Conservation (phyloP, 495 filamentous ascomycete genomes). For the Talaromyces ruber region DNA sequence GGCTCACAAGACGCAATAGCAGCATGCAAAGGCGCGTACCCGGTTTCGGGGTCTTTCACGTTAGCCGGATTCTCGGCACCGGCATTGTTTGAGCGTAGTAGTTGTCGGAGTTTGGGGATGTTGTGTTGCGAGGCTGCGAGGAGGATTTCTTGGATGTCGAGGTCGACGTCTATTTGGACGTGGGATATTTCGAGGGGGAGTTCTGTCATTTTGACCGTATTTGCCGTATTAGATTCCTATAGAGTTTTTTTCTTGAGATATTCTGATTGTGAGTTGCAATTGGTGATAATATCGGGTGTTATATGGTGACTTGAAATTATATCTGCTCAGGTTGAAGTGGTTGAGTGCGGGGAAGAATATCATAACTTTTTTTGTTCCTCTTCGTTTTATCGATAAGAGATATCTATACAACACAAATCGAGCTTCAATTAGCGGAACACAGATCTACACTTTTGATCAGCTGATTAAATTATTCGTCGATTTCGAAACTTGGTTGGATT, state of each 20-base stretch:
- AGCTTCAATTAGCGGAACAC: too few relatives aligned
- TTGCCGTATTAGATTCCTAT: not conserved
- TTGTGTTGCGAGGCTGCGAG: constrained; percentile 81
- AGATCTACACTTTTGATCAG: too few relatives aligned
- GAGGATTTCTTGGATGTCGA: constrained; percentile 50
- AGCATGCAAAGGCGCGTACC: constrained; percentile 80
- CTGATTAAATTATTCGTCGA: too few relatives aligned
- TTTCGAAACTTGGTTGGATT: too few relatives aligned
- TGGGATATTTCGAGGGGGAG: not conserved
- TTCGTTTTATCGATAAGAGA: not conserved
- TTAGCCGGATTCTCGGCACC: constrained; percentile 51
- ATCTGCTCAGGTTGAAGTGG: too few relatives aligned
- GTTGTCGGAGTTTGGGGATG: constrained; percentile 57
- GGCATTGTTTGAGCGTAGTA: constrained; percentile 51
- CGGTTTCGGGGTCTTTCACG: constrained; percentile 75
- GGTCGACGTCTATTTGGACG: constrained; percentile 24
- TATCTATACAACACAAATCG: not conserved
- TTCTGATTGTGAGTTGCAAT: not conserved
- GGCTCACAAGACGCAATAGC: constrained; percentile 78
- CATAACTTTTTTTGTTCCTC: not conserved
- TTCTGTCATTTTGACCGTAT: not conserved
- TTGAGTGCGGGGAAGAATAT: not conserved
- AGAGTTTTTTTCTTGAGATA: not conserved
- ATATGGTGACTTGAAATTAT: too few relatives aligned
- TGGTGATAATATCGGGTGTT: too few relatives aligned